Conservation (phyloP, 2,329 filamentous ascomycete species). For the Aaosphaeria arxii region DNA sequence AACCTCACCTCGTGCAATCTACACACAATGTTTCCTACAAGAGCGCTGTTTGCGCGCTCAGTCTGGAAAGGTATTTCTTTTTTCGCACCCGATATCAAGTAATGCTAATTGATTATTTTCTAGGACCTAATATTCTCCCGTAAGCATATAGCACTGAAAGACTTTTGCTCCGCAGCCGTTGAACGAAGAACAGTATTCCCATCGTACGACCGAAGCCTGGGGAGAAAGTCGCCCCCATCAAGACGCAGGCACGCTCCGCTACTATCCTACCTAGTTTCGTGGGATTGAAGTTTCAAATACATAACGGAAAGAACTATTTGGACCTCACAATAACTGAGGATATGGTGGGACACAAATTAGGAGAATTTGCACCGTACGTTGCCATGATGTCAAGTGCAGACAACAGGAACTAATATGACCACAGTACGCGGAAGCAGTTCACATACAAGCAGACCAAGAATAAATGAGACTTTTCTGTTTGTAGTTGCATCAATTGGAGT, state of each 20-base stretch:
- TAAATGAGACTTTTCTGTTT: conserved; percentile 45
- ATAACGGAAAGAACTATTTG: conserved; percentile 86
- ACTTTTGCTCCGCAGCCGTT: conserved; percentile 8
- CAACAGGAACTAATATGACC: conserved; percentile 7
- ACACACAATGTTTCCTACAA: conserved; percentile 64
- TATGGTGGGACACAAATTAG: conserved; percentile 94
- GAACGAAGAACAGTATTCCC: conserved; percentile 51
- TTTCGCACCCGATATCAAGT: not conserved
- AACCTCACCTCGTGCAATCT: conserved; percentile 24
- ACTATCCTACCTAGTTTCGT: conserved; percentile 93
- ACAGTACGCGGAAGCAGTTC: conserved; percentile 66
- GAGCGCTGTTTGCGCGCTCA: conserved; percentile 63
- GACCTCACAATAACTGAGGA: conserved; percentile 85
- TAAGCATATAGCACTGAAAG: conserved; percentile 43
- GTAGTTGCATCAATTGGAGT: conserved; percentile 28
- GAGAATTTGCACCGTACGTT: conserved; percentile 82
- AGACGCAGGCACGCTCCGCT: conserved; percentile 81
- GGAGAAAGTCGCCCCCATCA: conserved; percentile 68
- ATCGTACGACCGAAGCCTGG: conserved; percentile 61
- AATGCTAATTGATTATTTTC: conserved; percentile 17
- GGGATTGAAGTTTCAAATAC: conserved; percentile 81
- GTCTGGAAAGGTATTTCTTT: conserved; percentile 75
- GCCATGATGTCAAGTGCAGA: not conserved
- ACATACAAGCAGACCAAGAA: conserved; percentile 70
- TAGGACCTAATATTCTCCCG: conserved; percentile 70